Conservation (phyloP, 257 asterid genomes). For the Nicotiana paniculata region DNA sequence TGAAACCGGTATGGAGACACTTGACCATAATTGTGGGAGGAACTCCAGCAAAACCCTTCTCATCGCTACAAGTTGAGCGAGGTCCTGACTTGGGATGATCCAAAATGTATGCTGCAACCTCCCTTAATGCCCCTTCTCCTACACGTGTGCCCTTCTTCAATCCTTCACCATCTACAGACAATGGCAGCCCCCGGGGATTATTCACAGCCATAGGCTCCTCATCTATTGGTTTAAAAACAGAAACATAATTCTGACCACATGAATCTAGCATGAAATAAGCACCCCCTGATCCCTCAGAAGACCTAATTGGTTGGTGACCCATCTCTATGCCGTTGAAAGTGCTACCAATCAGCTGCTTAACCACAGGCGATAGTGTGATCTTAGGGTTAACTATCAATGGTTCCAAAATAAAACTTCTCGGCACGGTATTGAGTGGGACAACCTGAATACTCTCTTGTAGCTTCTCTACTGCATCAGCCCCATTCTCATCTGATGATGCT, state of each 20-base stretch:
- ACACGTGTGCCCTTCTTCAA: slow-evolving; percentile 74
- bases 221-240: slow-evolving; percentile 67
- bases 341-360: slow-evolving; percentile 36
- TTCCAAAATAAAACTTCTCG: slow-evolving; percentile 32
- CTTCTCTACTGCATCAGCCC: slow-evolving; percentile 15
- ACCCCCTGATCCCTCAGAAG: slow-evolving; percentile 73
- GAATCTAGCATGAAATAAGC: slow-evolving; percentile 72
- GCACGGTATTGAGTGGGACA: slow-evolving; percentile 16
- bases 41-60: slow-evolving; percentile 68
- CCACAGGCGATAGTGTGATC: slow-evolving; percentile 32
- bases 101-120: slow-evolving; percentile 72
- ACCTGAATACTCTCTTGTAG: slow-evolving; percentile 23
- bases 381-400: slow-evolving; percentile 39
- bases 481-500: slow-evolving; percentile 33
- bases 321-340: slow-evolving; percentile 46
- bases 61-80: slow-evolving; percentile 27
- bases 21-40: slow-evolving; percentile 64
- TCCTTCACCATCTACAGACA: slow-evolving; percentile 64
- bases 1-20: slow-evolving; percentile 43
- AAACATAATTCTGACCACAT: slow-evolving; percentile 37
- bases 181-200: slow-evolving; percentile 59
- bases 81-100: slow-evolving; percentile 54
- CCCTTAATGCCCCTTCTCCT: slow-evolving; percentile 75
- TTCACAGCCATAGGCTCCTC: slow-evolving; percentile 84
- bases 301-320: slow-evolving; percentile 50